phyloP scores from a whole-genome alignment of 192 early-diverging fungal genomes.

The Podila minutissima region DNA sequence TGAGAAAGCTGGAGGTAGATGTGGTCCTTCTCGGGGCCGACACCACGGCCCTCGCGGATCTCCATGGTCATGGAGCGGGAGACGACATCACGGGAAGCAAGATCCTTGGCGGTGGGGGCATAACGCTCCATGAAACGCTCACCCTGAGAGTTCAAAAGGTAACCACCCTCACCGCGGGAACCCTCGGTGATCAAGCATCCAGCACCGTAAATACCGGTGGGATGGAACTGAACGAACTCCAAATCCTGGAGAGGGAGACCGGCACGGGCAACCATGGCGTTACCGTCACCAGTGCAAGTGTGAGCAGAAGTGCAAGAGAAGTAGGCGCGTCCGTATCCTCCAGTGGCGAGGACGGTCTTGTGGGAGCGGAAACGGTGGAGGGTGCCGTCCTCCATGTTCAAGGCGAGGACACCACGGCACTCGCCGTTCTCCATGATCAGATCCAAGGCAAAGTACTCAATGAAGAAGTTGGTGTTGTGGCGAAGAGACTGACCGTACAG shows the following conservation, averaged over 20 bases:
- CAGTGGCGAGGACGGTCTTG: slow-evolving; percentile 98
- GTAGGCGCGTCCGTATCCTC: slow-evolving; percentile 99
- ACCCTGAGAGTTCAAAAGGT: slow-evolving; percentile 94
- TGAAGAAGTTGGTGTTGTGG: slow-evolving; percentile 97
- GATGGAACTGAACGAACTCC: slow-evolving; percentile 99
- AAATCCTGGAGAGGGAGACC: slow-evolving; percentile 97
- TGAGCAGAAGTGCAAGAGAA: slow-evolving; percentile 98
- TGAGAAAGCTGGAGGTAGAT: slow-evolving; percentile 96
- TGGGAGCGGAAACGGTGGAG: slow-evolving; percentile 97
- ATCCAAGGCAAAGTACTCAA: slow-evolving; percentile 99
- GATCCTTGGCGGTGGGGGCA: slow-evolving; percentile 97
- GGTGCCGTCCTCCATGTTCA: slow-evolving; percentile 98
- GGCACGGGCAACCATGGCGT: slow-evolving; percentile 98
- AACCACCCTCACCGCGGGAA: slow-evolving; percentile 95
- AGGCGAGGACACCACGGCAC: slow-evolving; percentile 96
- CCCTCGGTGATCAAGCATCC: slow-evolving; percentile 99
- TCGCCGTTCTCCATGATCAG: slow-evolving; percentile 98
- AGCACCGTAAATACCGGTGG: slow-evolving; percentile 98
- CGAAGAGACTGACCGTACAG: slow-evolving; percentile 97
- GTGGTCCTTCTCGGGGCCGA: slow-evolving; percentile 96
- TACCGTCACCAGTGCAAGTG: slow-evolving; percentile 99
- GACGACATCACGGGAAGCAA: slow-evolving; percentile 99
- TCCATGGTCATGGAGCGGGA: slow-evolving; percentile 98
- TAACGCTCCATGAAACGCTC: slow-evolving; percentile 99
- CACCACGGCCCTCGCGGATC: slow-evolving; percentile 97